These are phyloP conservation scores for Acarospora socialis DNA, from an alignment of 2,329 filamentous ascomycete species.

Conservation along the genomic window DNA sequence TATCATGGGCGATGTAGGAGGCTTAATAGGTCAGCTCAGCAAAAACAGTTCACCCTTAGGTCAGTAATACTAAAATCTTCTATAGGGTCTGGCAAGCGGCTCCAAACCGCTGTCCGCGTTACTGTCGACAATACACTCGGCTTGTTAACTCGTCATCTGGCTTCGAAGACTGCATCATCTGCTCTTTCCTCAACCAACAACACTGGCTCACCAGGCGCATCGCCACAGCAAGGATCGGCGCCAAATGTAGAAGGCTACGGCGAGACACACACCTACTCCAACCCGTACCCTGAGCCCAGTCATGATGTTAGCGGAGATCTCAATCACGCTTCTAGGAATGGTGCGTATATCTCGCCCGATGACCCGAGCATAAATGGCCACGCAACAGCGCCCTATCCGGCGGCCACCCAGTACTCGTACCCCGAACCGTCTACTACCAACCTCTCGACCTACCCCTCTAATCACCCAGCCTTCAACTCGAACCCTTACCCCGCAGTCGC, in stretches of 20 bases:
- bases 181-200: constrained; percentile 4
- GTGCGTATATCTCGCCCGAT: background rate
- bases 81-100: constrained; percentile 11
- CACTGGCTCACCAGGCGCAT: no score
- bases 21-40: constrained; percentile 31
- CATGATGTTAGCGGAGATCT: background rate
- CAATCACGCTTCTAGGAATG: background rate
- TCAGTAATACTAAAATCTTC: background rate
- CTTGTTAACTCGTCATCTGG: constrained; percentile 7
- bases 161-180: constrained; percentile 5
- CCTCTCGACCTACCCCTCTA: background rate
- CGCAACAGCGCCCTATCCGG: constrained; percentile 1
- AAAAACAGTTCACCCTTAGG: no score
- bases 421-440: constrained; percentile 3
- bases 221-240: no score
- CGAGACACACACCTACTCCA: background rate
- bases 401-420: constrained; percentile 8
- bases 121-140: constrained; percentile 10
- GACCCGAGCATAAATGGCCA: constrained; percentile 2
- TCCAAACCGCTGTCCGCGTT: constrained; percentile 10
- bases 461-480: background rate
- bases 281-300: background rate
- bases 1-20: constrained; percentile 34
- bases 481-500: background rate
- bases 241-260: no score